Conservation (phyloP, 768 basidiomycete genomes). For the Termitomyces sp. region DNA sequence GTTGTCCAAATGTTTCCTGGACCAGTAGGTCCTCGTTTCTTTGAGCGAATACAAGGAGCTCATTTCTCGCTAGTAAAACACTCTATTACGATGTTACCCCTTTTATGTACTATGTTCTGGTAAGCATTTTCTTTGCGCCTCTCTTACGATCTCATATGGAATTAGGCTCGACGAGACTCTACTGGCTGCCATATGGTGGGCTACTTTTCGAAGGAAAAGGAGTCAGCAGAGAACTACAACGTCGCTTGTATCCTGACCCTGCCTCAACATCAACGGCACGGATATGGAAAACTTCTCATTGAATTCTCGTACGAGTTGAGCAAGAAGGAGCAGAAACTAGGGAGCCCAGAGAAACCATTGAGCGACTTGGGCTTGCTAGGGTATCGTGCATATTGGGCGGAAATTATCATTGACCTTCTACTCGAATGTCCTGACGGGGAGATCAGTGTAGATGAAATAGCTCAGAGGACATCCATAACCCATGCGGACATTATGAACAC, state of each 20-base stretch:
- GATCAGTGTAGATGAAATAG: constrained; percentile 94
- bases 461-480: constrained; percentile 90
- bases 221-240: constrained; percentile 96
- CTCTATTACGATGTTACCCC: constrained; percentile 99
- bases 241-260: constrained; percentile 98
- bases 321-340: constrained; percentile 93
- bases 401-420: constrained; percentile 89
- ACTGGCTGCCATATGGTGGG: constrained; percentile 92
- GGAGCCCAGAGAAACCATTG: constrained; percentile 96
- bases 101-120: constrained; percentile 99
- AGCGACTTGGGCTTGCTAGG: constrained; percentile 89
- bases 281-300: constrained; percentile 92
- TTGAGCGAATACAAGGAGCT: constrained; percentile 15
- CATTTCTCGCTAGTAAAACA: constrained; percentile 65
- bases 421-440: constrained; percentile 69
- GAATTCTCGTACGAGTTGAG: constrained; percentile 98
- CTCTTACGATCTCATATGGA: constrained; percentile 6
- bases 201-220: constrained; percentile 99
- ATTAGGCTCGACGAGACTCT: constrained; percentile 77
- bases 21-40: constrained; percentile 63
- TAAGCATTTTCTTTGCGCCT: constrained; percentile 23
- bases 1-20: constrained; percentile 95
- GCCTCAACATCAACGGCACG: constrained; percentile 95
- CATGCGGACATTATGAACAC: constrained; percentile 98
- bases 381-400: constrained; percentile 97